These are phyloP conservation scores for Orbilia ellipsospora DNA, from an alignment of 2,329 filamentous ascomycete species.

Conservation along the genomic window DNA sequence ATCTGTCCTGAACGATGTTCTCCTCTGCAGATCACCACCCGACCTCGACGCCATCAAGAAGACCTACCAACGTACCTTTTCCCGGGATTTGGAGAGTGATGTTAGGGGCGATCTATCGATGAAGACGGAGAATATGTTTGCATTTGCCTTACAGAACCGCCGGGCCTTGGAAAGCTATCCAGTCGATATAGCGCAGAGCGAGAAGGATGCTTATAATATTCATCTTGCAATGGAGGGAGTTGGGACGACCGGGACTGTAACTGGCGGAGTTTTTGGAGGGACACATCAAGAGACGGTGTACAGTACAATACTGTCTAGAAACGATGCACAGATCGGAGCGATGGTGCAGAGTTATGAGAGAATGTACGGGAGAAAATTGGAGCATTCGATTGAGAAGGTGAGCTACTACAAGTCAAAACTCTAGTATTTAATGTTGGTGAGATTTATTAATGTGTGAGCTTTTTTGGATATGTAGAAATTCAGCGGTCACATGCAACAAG, in stretches of 20 bases:
- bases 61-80: slow-evolving; percentile 76
- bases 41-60: slow-evolving; percentile 88
- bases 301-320: slow-evolving; percentile 61
- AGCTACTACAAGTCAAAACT: no score
- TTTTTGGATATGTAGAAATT: slow-evolving; percentile 68
- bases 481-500: slow-evolving; percentile 89
- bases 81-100: slow-evolving; percentile 75
- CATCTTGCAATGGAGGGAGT: slow-evolving; percentile 82
- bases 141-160: slow-evolving; percentile 79
- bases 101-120: slow-evolving; percentile 82
- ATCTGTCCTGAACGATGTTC: slow-evolving; percentile 82
- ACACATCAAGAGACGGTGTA: slow-evolving; percentile 62
- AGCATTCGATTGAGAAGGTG: slow-evolving; percentile 77
- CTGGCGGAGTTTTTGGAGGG: slow-evolving; percentile 77
- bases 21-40: slow-evolving; percentile 84
- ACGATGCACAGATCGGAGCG: slow-evolving; percentile 84
- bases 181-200: slow-evolving; percentile 77
- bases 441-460: slow-evolving; percentile 6
- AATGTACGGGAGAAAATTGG: slow-evolving; percentile 76
- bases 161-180: slow-evolving; percentile 82
- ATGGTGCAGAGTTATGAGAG: slow-evolving; percentile 80
- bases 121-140: slow-evolving; percentile 87
- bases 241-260: slow-evolving; percentile 73
- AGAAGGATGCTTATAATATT: slow-evolving; percentile 79
- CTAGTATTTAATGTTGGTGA: neutral